Base-by-base conservation (phyloP, 805 yeast species). In the Saccharomycopsis selenospora region DNA sequence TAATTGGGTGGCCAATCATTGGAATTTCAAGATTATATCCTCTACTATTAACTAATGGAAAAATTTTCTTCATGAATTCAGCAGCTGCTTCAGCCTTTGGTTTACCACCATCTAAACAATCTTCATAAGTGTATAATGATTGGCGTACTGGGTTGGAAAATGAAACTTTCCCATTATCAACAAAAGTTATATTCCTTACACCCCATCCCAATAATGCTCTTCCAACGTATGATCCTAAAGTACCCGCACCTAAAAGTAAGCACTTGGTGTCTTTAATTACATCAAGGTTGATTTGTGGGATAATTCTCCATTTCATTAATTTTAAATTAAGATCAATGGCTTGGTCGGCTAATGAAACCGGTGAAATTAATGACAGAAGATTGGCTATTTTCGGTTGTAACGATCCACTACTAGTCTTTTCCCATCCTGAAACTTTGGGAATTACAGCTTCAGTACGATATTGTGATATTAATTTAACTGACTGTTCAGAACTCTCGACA, bases 101-200 rank as follows among this genome's bases (percentile, higher is more conserved):
- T 36, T 71, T 71, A 0, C 95, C 95, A 13, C 85, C 88, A 49
- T 76, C 70, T 23, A 79, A 70, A 59, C 93, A 84, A 65, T 93
- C 97, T n/a, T 75, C 74, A 64, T 86, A 91, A 18, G 71, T 74
- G 64, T 80, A 93, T 20, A 93, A 65, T 0, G 98, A 91, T 58
- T 93, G 99, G 45, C 99, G 71, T 0, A 93, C 99, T 0, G 99
- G 99, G 58, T 93, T 93, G 7, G 96, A 86, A 64, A 80, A 88
- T 3, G 97, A 88, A 0, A 95, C 88, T 22, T 75, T 70, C 2
- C 97, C 95, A 62, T 78, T 87, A 63, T 93, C 99, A 2, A 93
- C 91, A 64, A 93, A 80, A 0, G 96, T 84, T 17, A 93, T 82
- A 29, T 79, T 70, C 42, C 87, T 68, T 0, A 90, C 90, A 3